Conservation (phyloP, 2,329 filamentous ascomycete species). For the Lachnellula subtilissima region DNA sequence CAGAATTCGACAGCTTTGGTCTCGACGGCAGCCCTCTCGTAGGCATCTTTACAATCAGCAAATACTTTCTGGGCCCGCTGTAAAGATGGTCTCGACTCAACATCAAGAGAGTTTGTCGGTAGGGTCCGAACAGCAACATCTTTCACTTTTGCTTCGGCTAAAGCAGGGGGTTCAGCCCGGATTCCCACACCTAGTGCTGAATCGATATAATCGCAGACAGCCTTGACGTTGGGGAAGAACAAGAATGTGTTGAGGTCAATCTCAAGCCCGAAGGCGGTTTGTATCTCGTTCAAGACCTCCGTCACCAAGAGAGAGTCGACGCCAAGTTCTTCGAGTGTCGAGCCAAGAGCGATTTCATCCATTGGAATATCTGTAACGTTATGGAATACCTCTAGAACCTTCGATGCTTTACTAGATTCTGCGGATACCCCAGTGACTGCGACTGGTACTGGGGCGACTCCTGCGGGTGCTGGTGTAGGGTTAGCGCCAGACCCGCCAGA, state of each 20-base stretch:
- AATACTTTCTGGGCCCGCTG: neutral
- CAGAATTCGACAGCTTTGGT: slow-evolving; percentile 24
- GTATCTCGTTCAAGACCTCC: slow-evolving; percentile 32
- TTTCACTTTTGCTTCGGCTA: neutral
- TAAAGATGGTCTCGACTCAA: neutral
- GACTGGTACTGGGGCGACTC: neutral
- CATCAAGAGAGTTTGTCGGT: neutral
- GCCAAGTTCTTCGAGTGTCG: slow-evolving; percentile 24
- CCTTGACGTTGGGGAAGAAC: neutral
- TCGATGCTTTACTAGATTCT: neutral
- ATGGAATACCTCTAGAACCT: neutral
- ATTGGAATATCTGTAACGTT: neutral
- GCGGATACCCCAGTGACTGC: neutral
- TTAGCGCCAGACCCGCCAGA: neutral
- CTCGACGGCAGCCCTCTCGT: slow-evolving; percentile 9
- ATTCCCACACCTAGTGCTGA: neutral
- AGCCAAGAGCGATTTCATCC: neutral
- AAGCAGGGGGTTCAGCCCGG: neutral
- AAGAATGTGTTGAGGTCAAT: neutral
- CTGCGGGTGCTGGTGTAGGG: neutral
- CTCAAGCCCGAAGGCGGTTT: slow-evolving; percentile 3
- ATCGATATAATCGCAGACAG: neutral
- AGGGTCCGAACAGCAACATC: neutral
- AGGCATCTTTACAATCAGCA: slow-evolving; percentile 1
- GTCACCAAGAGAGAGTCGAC: slow-evolving; percentile 36